Percentiles rank a stretch among this genome's conserved stretches.
These are phyloP conservation scores for Themeda triandra DNA, from an alignment of 176 grass and related monocot species.

Conservation along the genomic window DNA sequence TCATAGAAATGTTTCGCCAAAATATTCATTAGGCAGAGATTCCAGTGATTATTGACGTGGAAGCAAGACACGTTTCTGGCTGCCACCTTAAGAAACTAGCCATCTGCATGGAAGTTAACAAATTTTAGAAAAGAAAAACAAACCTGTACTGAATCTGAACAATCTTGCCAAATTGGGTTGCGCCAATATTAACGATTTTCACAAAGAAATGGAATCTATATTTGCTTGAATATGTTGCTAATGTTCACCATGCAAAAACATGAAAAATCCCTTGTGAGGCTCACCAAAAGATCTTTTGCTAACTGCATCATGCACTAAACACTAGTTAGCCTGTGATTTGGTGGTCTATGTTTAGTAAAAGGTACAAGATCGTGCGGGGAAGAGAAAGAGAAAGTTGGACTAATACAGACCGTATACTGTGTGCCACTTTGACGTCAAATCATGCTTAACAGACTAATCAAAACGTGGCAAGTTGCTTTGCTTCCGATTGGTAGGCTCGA, in stretches of 20 bases:
- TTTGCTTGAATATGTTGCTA: neutral
- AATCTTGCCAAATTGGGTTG: neutral
- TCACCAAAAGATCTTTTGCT: neutral
- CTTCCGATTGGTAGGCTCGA: neutral
- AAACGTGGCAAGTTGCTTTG: constrained; percentile 21
- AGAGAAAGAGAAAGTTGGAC: neutral
- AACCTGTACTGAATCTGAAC: too few species aligned
- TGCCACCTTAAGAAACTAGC: too few species aligned
- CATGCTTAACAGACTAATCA: neutral
- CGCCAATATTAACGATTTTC: neutral
- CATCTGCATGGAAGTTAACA: too few species aligned
- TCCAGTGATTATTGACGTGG: too few species aligned
- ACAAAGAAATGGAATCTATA: neutral
- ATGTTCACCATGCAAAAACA: neutral
- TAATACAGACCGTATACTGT: neutral
- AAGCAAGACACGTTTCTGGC: too few species aligned
- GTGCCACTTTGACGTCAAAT: neutral
- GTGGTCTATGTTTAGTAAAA: constrained; percentile 11
- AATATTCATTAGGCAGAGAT: too few species aligned
- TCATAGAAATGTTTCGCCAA: too few species aligned
- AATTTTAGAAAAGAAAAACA: too few species aligned
- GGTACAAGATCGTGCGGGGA: neutral
- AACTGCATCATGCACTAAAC: neutral
- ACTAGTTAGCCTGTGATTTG: neutral
- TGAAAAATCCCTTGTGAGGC: neutral